Percentiles rank a stretch among this genome's conserved stretches.
These are phyloP conservation scores for Pilobolus umbonatus DNA, from an alignment of 192 early-diverging fungal species.

Conservation along the genomic window DNA sequence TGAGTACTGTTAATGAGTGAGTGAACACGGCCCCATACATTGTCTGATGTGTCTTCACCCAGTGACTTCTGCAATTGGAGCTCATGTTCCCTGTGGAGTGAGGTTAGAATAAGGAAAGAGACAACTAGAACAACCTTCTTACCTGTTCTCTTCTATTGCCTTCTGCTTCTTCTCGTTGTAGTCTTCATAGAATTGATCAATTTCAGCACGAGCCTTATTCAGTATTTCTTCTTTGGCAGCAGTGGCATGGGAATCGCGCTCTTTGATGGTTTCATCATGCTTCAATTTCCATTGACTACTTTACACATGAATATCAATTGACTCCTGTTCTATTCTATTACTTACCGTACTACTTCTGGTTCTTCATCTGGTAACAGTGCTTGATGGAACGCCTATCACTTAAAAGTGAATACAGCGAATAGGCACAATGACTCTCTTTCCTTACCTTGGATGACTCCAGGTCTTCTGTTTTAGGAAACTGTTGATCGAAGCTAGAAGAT, in stretches of 20 bases:
- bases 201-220: conserved; percentile 53
- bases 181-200: conserved; percentile 78
- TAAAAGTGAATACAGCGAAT: not conserved
- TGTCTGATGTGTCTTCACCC: conserved; percentile 47
- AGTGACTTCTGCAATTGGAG: no score
- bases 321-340: not conserved
- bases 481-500: conserved; percentile 24
- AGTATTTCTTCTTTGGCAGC: conserved; percentile 54
- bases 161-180: conserved; percentile 72
- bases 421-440: not conserved
- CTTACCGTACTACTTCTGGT: conserved; percentile 35
- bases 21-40: conserved; percentile 70
- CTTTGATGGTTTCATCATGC: conserved; percentile 51
- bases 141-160: conserved; percentile 62
- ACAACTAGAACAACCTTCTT: not conserved
- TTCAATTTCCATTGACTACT: conserved; percentile 61
- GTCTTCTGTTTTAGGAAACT: conserved; percentile 34
- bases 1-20: conserved; percentile 58
- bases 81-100: conserved; percentile 15
- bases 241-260: conserved; percentile 54
- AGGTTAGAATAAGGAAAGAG: not conserved
- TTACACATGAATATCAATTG: conserved; percentile 3
- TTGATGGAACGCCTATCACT: conserved; percentile 19
- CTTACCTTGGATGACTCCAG: conserved; percentile 34
- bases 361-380: conserved; percentile 36